A percentile compares a stretch with the other conserved stretches of the same genome.
Conservation (phyloP, 73 alveolate species). For the Paramecium tetraurelia region DNA sequence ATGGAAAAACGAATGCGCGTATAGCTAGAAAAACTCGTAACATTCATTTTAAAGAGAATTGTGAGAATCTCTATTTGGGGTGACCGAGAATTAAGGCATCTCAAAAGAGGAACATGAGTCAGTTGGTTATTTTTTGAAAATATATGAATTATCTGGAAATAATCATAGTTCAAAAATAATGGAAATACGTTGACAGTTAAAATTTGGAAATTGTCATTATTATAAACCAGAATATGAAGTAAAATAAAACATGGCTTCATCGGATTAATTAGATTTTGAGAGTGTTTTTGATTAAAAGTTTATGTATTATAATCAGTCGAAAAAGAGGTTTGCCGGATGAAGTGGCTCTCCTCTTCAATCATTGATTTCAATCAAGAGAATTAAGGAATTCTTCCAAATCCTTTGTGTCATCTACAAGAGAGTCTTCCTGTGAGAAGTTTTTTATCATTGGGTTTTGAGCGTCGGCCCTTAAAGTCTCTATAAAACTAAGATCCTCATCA, state of each 20-base stretch:
- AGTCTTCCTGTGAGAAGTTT: neutral
- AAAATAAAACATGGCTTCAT: neutral
- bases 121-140: neutral
- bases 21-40: neutral
- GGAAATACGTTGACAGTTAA: neutral
- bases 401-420: neutral
- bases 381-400: conserved; percentile 27
- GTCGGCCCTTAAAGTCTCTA: conserved; percentile 5
- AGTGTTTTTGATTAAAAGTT: neutral
- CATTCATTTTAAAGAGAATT: neutral
- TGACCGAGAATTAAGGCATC: neutral
- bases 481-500: neutral
- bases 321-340: neutral
- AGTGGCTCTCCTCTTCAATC: neutral
- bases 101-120: neutral
- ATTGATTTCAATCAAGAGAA: conserved; percentile 7
- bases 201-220: neutral
- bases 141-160: neutral
- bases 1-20: neutral
- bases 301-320: conserved; percentile 22
- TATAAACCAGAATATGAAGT: neutral
- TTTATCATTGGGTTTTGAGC: conserved; percentile 39
- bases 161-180: neutral
- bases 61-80: neutral
- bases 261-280: neutral